Base-by-base conservation (phyloP, 306 rosid species). In the Acmispon strigosus region DNA sequence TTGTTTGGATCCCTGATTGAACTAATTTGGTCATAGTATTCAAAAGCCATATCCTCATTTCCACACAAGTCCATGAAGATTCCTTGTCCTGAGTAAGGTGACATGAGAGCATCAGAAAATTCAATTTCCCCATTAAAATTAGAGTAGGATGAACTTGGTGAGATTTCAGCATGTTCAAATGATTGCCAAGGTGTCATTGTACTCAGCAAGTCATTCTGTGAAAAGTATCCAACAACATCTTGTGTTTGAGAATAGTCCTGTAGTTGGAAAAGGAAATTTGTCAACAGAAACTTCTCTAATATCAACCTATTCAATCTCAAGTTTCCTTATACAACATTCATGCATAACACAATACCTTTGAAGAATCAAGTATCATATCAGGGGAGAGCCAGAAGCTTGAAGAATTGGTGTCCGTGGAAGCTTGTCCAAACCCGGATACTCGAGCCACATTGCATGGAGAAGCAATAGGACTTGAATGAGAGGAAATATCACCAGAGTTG, bases 321-420 rank as follows among this genome's bases (percentile, higher is more conserved):
- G 2, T 63, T 47, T 47, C 78, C 34, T 20, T 32, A 42, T 51
- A 32, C 43, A 39, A 58, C 16, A 7, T 44, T 69, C 37, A 27
- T 47, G 44, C 2, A 7, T 16, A 1, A 69, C 7, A 58, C 8
- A 52, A 62, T 68, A 92, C 98, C 96, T 88, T 92, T 9, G 96
- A 89, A 51, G 98, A 88, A 80, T 92, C 98, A 16, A 92, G 92
- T 77, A 89, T 90, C 47, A 88, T 70, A 34, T 89, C 96, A 16
- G 89, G 92, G 24, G 96, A 86, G 67, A 88, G 70, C 98, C 92
- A 92, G 66, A 88, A 36, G 63, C 68, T 64, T 32, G 92, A 62
- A 77, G 84, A 75, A 71, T 81, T 79, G 34, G 80, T 78, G 73
- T 82, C 84, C 59, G 59, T 54, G 27, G 81, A 66, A 42, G 81